Conservation (phyloP, 2,329 filamentous ascomycete species). For the Fusarium globosum region DNA sequence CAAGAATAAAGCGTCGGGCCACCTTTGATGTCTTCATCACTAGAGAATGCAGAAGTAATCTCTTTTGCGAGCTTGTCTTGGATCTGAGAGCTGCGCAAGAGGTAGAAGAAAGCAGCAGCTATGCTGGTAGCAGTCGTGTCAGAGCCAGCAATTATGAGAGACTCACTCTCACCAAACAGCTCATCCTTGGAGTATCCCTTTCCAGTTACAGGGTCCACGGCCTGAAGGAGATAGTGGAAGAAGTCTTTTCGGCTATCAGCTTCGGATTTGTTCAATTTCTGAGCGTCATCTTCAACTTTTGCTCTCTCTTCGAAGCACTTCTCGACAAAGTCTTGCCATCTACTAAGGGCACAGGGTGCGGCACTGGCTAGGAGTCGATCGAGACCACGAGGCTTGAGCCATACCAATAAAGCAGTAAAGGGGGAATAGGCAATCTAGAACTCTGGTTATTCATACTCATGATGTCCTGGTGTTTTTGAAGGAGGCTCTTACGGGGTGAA, state of each 20-base stretch:
- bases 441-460: not conserved
- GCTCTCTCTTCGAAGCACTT: conserved; percentile 32
- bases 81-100: not conserved
- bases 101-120: conserved; percentile 33
- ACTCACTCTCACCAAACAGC: conserved; percentile 40
- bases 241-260: conserved; percentile 36
- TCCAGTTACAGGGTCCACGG: conserved; percentile 40
- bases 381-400: conserved; percentile 40
- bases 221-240: conserved; percentile 37
- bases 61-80: conserved; percentile 24
- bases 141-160: conserved; percentile 37
- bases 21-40: conserved; percentile 13
- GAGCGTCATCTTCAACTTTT: conserved; percentile 8
- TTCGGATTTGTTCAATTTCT: not conserved
- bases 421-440: conserved; percentile 36
- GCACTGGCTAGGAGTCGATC: conserved; percentile 29
- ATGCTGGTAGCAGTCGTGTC: conserved; percentile 27
- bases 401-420: conserved; percentile 34
- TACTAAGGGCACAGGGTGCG: conserved; percentile 27
- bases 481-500: conserved; percentile 18
- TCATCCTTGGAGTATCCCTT: conserved; percentile 35
- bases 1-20: conserved; percentile 18
- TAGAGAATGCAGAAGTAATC: conserved; percentile 17
- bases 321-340: conserved; percentile 34
- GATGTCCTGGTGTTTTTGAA: not conserved